phyloP scores from a whole-genome alignment of 805 yeast genomes.

The Candida pseudofarinosa region DNA sequence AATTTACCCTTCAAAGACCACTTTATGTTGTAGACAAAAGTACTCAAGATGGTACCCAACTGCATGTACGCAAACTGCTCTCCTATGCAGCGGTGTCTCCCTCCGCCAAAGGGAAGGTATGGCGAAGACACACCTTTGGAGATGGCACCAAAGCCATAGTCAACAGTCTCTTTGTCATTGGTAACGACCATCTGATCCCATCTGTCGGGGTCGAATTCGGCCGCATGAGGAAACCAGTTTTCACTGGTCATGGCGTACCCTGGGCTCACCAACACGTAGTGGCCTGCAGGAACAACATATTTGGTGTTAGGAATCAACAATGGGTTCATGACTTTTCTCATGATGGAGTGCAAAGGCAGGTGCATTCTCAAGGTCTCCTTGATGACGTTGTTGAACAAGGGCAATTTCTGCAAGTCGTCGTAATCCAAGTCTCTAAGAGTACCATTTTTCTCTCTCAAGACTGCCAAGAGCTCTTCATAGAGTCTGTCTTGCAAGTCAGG shows the following conservation, averaged over 20 bases:
- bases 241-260: conserved; percentile 83
- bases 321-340: conserved; percentile 82
- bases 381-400: conserved; percentile 75
- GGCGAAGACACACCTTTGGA: conserved; percentile 96
- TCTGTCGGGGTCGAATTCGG: conserved; percentile 75
- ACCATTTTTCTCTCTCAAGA: conserved; percentile 51
- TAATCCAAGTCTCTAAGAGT: conserved; percentile 58
- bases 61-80: conserved; percentile 97
- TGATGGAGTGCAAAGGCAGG: conserved; percentile 92
- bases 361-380: conserved; percentile 95
- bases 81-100: conserved; percentile 98
- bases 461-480: conserved; percentile 65
- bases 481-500: conserved; percentile 83
- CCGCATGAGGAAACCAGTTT: conserved; percentile 74
- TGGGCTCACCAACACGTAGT: conserved; percentile 87
- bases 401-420: conserved; percentile 79
- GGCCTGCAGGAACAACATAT: conserved; percentile 83
- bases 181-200: conserved; percentile 50
- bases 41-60: conserved; percentile 76
- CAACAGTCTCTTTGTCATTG: conserved; percentile 46
- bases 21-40: conserved; percentile 68
- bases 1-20: conserved; percentile 57
- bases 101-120: conserved; percentile 97
- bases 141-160: conserved; percentile 95
- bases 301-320: conserved; percentile 74